Conservation (phyloP, 2,329 filamentous ascomycete genomes). For the Teratosphaeriaceae sp. region DNA sequence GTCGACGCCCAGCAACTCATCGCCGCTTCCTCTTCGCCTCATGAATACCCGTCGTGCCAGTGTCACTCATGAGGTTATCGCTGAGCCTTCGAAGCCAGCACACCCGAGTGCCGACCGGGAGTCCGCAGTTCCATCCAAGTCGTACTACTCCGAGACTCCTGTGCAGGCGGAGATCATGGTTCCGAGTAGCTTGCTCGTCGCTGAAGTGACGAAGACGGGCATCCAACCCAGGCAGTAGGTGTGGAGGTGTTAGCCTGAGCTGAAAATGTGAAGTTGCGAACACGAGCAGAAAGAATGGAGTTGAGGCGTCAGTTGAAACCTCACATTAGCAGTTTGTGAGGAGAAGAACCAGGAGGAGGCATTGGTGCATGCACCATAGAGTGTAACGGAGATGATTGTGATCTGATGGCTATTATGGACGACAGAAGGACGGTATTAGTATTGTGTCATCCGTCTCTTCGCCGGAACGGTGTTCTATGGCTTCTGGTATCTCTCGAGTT, state of each 20-base stretch:
- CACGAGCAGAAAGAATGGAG: no score
- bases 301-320: neutral
- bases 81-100: neutral
- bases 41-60: neutral
- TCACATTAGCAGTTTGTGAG: neutral
- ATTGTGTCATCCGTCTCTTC: neutral
- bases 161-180: no score
- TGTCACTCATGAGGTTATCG: neutral
- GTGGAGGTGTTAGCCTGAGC: no score
- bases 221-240: no score
- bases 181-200: no score
- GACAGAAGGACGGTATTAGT: neutral
- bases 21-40: neutral
- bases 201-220: no score
- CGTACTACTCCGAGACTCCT: no score
- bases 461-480: neutral
- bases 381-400: neutral
- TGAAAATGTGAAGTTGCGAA: no score
- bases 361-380: neutral
- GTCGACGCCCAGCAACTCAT: neutral
- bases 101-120: neutral
- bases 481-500: neutral
- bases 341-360: neutral
- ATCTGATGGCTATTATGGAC: neutral
- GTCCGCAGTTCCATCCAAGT: neutral